phyloP scores from a whole-genome alignment of 495 filamentous ascomycete genomes.

The Penicillium paradoxum region DNA sequence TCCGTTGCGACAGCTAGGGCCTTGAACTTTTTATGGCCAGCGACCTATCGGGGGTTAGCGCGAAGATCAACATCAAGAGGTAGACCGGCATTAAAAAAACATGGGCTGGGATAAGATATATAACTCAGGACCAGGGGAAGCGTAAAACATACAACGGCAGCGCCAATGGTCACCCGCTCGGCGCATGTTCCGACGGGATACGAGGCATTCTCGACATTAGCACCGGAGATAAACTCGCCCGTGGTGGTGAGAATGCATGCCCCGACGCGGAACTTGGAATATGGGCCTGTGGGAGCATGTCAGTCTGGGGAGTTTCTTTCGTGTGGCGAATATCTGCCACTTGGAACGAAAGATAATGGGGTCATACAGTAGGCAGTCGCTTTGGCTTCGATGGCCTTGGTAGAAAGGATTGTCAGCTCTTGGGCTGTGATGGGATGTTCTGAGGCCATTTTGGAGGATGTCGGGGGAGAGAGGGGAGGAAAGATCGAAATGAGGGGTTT shows the following conservation, averaged over 20 bases:
- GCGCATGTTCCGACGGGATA: slow-evolving; percentile 93
- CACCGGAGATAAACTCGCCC: slow-evolving; percentile 63
- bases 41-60: slow-evolving; percentile 31
- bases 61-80: neutral
- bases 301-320: neutral
- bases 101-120: too few relatives aligned
- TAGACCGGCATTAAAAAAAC: neutral
- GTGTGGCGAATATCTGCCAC: neutral
- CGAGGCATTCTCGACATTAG: slow-evolving; percentile 90
- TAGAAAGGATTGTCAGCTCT: slow-evolving; percentile 58
- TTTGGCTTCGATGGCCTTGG: slow-evolving; percentile 61
- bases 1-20: slow-evolving; percentile 87
- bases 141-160: slow-evolving; percentile 57
- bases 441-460: neutral
- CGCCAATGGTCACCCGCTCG: slow-evolving; percentile 80
- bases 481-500: neutral
- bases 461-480: neutral
- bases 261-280: slow-evolving; percentile 91
- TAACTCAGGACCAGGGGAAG: neutral
- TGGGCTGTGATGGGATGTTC: slow-evolving; percentile 17
- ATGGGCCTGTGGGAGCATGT: slow-evolving; percentile 56
- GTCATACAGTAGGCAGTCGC: slow-evolving; percentile 66
- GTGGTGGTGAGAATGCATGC: slow-evolving; percentile 65
- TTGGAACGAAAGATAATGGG: neutral
- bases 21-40: slow-evolving; percentile 65